Percentiles rank a stretch among this genome's conserved stretches.
Evolutionary conservation across 2,329 filamentous ascomycete genomes (phyloP).

Genomic region (Sporothrix humicola): DNA sequence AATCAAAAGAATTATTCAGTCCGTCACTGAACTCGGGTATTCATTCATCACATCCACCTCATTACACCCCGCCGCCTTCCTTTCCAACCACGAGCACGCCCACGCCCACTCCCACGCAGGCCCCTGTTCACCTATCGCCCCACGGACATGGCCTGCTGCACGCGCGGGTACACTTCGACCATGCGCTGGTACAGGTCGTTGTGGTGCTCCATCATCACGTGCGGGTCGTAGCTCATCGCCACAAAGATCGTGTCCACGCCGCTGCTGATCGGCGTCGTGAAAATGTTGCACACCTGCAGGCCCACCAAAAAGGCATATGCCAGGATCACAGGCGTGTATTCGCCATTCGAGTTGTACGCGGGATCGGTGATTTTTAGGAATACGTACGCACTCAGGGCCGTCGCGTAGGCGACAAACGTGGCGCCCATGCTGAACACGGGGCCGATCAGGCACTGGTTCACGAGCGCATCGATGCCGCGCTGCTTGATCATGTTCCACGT

Average conservation of each 20-base stretch:
- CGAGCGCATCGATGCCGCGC: constrained; percentile 85
- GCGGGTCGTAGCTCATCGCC: constrained; percentile 70
- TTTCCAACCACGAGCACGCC: background rate
- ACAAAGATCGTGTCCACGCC: constrained; percentile 95
- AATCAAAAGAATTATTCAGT: no score
- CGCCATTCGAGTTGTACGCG: constrained; percentile 70
- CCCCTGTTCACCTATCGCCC: background rate
- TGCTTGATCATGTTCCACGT: constrained; percentile 93
- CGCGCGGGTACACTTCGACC: constrained; percentile 80
- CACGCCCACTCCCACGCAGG: no score
- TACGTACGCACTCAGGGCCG: constrained; percentile 81
- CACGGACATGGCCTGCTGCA: constrained; percentile 73
- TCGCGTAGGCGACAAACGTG: constrained; percentile 82
- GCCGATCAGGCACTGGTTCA: constrained; percentile 85
- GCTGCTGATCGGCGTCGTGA: constrained; percentile 81
- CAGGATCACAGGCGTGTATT: constrained; percentile 77
- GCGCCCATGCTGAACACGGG: constrained; percentile 78
- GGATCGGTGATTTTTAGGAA: constrained; percentile 85
- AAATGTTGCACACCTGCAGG: constrained; percentile 85
- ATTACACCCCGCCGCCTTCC: no score
- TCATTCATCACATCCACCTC: no score
- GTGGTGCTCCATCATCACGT: constrained; percentile 80
- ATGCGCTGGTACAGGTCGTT: constrained; percentile 80
- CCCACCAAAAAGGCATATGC: constrained; percentile 90
- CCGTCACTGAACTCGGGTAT: no score